Conservation (phyloP, 2,329 filamentous ascomycete species). For the Fusarium setosum region DNA sequence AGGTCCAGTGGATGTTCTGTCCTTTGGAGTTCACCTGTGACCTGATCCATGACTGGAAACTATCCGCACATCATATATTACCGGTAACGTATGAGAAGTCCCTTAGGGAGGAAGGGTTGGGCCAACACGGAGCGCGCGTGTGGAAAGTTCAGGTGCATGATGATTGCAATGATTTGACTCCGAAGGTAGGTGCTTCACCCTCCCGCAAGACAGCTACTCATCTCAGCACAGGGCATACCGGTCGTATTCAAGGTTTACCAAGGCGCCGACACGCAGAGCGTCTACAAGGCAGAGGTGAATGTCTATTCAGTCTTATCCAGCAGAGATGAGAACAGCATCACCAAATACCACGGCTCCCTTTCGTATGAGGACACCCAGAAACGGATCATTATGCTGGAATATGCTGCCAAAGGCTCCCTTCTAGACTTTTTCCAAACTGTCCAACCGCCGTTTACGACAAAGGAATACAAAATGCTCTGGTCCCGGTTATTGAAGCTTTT, state of each 20-base stretch:
- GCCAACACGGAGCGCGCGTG: neutral
- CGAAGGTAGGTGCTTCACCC: neutral
- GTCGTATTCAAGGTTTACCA: slow-evolving; percentile 27
- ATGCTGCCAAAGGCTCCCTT: slow-evolving; percentile 8
- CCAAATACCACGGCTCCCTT: slow-evolving; percentile 1
- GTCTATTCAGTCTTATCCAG: neutral
- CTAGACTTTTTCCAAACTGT: neutral
- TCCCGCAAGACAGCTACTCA: neutral
- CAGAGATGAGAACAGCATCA: neutral
- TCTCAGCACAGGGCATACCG: neutral
- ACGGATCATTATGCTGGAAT: slow-evolving; percentile 2
- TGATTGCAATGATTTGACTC: neutral
- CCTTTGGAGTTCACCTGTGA: neutral
- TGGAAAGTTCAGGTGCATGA: neutral
- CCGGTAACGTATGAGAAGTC: neutral
- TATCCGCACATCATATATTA: neutral
- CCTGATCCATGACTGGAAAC: neutral
- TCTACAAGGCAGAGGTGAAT: slow-evolving; percentile 3
- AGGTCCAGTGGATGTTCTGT: slow-evolving; percentile 17
- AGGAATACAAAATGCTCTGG: neutral
- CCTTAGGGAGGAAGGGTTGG: neutral
- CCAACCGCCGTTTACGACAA: neutral
- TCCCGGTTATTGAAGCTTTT: neutral
- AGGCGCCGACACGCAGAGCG: neutral
- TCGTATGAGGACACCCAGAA: neutral